Percentiles rank a stretch among this genome's conserved stretches.
Evolutionary conservation across 768 basidiomycete species (phyloP).

Genomic region (Leucosporidium creatinivorum): DNA sequence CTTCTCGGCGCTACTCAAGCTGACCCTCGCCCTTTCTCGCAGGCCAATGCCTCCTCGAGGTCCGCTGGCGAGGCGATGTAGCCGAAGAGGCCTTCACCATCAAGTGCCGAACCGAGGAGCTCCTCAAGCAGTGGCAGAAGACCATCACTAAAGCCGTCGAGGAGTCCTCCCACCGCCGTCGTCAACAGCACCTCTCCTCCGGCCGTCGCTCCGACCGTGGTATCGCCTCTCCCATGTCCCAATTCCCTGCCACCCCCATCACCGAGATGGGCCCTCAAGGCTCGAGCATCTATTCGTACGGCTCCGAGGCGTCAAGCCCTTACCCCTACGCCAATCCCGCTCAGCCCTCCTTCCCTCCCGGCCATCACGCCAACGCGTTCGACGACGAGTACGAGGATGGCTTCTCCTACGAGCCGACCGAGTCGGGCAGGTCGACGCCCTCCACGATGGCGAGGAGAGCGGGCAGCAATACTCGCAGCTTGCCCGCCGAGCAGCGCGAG

Average conservation of each 20-base stretch:
- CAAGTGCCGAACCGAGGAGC: slow-evolving; percentile 85
- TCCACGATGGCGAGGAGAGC: slow-evolving; percentile 51
- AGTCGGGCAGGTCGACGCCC: slow-evolving; percentile 66
- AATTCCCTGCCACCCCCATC: slow-evolving; percentile 34
- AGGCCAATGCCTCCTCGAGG: slow-evolving; percentile 68
- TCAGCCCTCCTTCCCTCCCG: slow-evolving; percentile 23
- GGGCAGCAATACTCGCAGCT: too few species aligned
- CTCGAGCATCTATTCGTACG: slow-evolving; percentile 9
- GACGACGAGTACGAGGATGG: slow-evolving; percentile 52
- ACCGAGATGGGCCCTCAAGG: slow-evolving; percentile 27
- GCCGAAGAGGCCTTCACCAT: slow-evolving; percentile 89
- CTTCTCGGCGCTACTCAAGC: slow-evolving; percentile 24
- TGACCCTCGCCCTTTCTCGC: slow-evolving; percentile 31
- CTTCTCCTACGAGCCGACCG: slow-evolving; percentile 55
- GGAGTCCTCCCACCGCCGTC: slow-evolving; percentile 38
- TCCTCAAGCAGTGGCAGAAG: slow-evolving; percentile 84
- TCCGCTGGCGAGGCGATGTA: slow-evolving; percentile 92
- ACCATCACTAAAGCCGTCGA: slow-evolving; percentile 81
- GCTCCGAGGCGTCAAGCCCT: not conserved
- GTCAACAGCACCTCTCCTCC: slow-evolving; percentile 26
- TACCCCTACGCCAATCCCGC: slow-evolving; percentile 8
- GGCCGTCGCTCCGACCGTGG: slow-evolving; percentile 27
- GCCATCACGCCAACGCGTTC: slow-evolving; percentile 59
- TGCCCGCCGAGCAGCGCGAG: slow-evolving; percentile 10
- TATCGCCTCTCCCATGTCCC: slow-evolving; percentile 18